A percentile compares a stretch with the other conserved stretches of the same genome.
phyloP scores from a whole-genome alignment of 2,329 filamentous ascomycete genomes.

The Xylariaceae sp. region DNA sequence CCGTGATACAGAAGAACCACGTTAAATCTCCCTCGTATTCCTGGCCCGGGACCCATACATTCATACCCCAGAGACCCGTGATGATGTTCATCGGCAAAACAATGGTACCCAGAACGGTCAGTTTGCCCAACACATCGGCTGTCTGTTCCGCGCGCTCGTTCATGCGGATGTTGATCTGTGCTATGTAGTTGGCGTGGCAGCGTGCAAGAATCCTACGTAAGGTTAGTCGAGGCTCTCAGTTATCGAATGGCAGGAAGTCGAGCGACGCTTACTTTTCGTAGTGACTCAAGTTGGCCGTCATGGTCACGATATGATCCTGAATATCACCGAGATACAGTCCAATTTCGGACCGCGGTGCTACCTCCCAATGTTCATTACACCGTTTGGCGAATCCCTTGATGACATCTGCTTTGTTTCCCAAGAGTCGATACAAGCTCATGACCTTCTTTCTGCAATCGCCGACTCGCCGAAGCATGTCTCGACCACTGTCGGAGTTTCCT shows the following conservation, averaged over 20 bases:
- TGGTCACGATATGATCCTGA: conserved; percentile 97
- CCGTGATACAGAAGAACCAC: conserved; percentile 77
- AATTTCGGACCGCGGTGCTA: conserved; percentile 91
- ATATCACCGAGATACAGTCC: conserved; percentile 98
- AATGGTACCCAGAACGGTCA: conserved; percentile 95
- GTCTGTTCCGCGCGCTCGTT: conserved; percentile 96
- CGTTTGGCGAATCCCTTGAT: conserved; percentile 99
- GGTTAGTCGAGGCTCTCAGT: conserved; percentile 3
- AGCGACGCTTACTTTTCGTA: conserved; percentile 77
- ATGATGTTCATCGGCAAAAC: conserved; percentile 99
- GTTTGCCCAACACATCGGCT: conserved; percentile 87
- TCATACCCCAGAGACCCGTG: conserved; percentile 98
- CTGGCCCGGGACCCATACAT: conserved; percentile 92
- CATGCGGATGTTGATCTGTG: conserved; percentile 98
- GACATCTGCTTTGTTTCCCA: conserved; percentile 97
- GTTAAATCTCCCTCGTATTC: conserved; percentile 69
- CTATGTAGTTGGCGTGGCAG: conserved; percentile 95
- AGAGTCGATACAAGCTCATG: conserved; percentile 87
- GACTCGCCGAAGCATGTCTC: conserved; percentile 87
- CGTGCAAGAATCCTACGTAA: conserved; percentile 73
- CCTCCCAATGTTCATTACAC: conserved; percentile 97
- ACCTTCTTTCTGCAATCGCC: conserved; percentile 96
- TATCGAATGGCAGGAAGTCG: not conserved
- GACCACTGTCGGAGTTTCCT: conserved; percentile 48
- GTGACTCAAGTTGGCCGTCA: conserved; percentile 93